Percentiles rank a stretch among this genome's conserved stretches.
Evolutionary conservation across 2,329 filamentous ascomycete species (phyloP).

Genomic region (Fusarium abutilonis): DNA sequence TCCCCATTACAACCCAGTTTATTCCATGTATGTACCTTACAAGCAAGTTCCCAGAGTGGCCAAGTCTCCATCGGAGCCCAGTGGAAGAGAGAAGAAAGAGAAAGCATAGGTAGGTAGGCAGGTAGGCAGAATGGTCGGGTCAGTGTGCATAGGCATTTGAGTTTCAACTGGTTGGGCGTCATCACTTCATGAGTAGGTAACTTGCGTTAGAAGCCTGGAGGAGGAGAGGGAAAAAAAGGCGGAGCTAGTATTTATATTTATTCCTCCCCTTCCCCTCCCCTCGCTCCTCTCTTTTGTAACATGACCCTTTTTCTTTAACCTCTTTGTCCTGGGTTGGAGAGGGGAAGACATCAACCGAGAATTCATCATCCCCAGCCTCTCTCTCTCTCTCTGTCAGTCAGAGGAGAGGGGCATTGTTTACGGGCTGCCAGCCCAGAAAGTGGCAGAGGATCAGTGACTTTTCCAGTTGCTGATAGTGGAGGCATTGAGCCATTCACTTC

Average conservation of each 20-base stretch:
- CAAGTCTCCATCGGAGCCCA: slow-evolving; percentile 21
- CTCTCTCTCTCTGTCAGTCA: slow-evolving; percentile 16
- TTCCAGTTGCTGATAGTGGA: slow-evolving; percentile 1
- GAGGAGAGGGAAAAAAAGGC: slow-evolving; percentile 21
- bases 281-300: slow-evolving; percentile 16
- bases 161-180: neutral
- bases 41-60: slow-evolving; percentile 14
- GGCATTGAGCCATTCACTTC: neutral
- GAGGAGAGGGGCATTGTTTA: slow-evolving; percentile 31
- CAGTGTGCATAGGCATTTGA: slow-evolving; percentile 27
- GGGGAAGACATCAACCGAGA: slow-evolving; percentile 22
- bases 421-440: slow-evolving; percentile 28
- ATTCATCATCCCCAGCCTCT: slow-evolving; percentile 12
- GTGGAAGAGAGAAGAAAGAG: neutral
- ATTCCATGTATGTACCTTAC: neutral
- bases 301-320: slow-evolving; percentile 33
- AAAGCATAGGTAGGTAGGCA: neutral
- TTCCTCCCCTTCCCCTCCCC: slow-evolving; percentile 17
- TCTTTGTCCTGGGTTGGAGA: slow-evolving; percentile 36
- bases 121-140: slow-evolving; percentile 6
- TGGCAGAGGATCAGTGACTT: slow-evolving; percentile 21
- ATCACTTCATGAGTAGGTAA: neutral
- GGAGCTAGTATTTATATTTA: slow-evolving; percentile 33
- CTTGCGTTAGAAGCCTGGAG: neutral
- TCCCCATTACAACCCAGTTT: slow-evolving; percentile 12